Conservation (phyloP, 2,329 filamentous ascomycete genomes). For the Bipolaris bicolor region DNA sequence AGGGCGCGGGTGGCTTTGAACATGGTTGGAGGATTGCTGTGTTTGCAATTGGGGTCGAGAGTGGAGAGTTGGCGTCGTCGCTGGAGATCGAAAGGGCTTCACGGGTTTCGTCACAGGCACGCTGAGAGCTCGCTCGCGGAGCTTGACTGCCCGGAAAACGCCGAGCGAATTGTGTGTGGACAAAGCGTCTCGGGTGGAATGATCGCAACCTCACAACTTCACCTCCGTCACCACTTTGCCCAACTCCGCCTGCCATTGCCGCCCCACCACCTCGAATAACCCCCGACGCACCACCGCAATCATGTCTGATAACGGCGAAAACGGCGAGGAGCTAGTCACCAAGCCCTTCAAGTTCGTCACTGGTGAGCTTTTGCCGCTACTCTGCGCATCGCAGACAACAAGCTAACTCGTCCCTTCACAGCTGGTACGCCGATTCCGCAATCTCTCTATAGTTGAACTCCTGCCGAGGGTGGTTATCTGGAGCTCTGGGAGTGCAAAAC, state of each 20-base stretch:
- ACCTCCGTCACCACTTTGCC: slow-evolving; percentile 37
- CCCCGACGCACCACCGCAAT: slow-evolving; percentile 58
- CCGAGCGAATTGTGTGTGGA: slow-evolving; percentile 44
- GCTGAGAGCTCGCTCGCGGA: slow-evolving; percentile 32
- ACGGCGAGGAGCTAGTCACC: slow-evolving; percentile 77
- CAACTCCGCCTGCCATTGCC: slow-evolving; percentile 39
- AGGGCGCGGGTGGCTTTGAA: slow-evolving; percentile 48
- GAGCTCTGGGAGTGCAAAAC: slow-evolving; percentile 7
- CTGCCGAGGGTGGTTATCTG: slow-evolving; percentile 2
- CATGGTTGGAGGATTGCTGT: slow-evolving; percentile 27
- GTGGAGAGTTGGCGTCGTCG: slow-evolving; percentile 29
- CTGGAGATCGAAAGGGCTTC: slow-evolving; percentile 28
- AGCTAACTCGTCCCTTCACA: slow-evolving; percentile 43
- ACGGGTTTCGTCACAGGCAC: slow-evolving; percentile 41
- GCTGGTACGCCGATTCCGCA: slow-evolving; percentile 48
- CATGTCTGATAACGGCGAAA: slow-evolving; percentile 79
- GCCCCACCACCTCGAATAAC: slow-evolving; percentile 26
- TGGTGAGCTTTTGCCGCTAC: slow-evolving; percentile 66
- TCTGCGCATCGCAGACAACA: slow-evolving; percentile 18
- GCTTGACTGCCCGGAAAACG: slow-evolving; percentile 35
- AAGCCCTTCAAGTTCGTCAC: slow-evolving; percentile 99
- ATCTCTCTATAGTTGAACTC: slow-evolving; percentile 13
- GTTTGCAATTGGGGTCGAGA: slow-evolving; percentile 31
- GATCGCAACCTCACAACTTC: slow-evolving; percentile 40
- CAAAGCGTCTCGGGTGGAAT: slow-evolving; percentile 44